A percentile compares a stretch with the other conserved stretches of the same genome.
Evolutionary conservation across 2,329 filamentous ascomycete genomes (phyloP).

Genomic region (Chaetomium sp.): DNA sequence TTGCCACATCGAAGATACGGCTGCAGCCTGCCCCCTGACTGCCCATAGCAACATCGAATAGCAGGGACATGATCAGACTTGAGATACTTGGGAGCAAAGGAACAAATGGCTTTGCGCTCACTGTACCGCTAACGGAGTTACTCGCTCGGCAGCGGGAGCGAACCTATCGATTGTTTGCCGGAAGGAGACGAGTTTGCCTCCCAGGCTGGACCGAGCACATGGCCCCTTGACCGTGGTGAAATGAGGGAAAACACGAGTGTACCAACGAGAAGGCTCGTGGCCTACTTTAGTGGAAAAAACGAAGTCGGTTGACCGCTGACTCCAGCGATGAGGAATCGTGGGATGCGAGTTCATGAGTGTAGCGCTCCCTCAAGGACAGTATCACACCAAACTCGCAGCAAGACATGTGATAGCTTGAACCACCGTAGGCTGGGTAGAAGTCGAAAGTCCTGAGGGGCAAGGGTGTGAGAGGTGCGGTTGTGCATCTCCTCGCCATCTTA

Average conservation of each 20-base stretch:
- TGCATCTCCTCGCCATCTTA: not conserved
- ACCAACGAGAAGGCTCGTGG: not conserved
- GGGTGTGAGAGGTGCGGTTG: not conserved
- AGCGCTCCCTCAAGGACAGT: not conserved
- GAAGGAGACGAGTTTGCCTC: not conserved
- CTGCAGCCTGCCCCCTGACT: not conserved
- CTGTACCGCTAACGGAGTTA: not conserved
- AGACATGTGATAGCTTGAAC: not conserved
- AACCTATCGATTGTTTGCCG: not conserved
- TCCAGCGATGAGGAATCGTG: not conserved
- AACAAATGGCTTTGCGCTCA: not conserved
- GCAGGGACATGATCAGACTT: not conserved
- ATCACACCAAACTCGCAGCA: not conserved
- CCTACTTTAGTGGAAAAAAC: not conserved
- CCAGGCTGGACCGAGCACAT: conserved; percentile 22
- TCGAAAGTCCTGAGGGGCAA: not conserved
- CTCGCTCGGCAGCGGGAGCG: not conserved
- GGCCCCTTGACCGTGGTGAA: conserved; percentile 26
- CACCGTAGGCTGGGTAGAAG: not conserved
- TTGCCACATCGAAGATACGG: conserved; percentile 15
- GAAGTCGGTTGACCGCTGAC: not conserved
- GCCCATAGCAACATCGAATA: conserved; percentile 14
- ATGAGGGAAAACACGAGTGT: conserved; percentile 29
- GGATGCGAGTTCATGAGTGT: not conserved
- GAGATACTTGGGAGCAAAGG: not conserved